phyloP scores from a whole-genome alignment of 2,329 filamentous ascomycete species.

The Sporothrix protearum region DNA sequence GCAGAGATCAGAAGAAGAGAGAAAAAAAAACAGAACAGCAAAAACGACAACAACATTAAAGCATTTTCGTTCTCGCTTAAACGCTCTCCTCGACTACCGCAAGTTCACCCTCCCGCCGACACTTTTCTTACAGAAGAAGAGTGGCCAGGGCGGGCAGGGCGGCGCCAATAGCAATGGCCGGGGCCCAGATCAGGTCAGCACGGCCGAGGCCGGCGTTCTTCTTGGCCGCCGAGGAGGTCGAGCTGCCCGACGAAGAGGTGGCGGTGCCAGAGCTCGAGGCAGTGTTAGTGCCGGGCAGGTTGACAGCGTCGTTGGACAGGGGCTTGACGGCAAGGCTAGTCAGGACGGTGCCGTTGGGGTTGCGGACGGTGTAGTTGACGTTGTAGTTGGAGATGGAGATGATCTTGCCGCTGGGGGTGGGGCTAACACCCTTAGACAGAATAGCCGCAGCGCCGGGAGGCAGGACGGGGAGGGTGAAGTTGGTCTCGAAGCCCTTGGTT shows the following conservation, averaged over 20 bases:
- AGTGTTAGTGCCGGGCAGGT: slow-evolving; percentile 45
- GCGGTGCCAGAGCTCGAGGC: slow-evolving; percentile 23
- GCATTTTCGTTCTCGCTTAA: not conserved
- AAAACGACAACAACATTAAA: not conserved
- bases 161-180: slow-evolving; percentile 12
- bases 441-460: slow-evolving; percentile 67
- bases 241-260: slow-evolving; percentile 1
- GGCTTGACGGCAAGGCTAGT: slow-evolving; percentile 48
- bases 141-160: slow-evolving; percentile 22
- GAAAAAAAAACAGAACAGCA: not conserved
- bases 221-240: slow-evolving; percentile 15
- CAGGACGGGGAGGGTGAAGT: slow-evolving; percentile 71
- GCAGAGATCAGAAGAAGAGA: not conserved
- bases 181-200: slow-evolving; percentile 21
- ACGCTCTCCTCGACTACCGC: not conserved
- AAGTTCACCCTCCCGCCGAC: not conserved
- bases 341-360: slow-evolving; percentile 61
- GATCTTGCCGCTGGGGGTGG: slow-evolving; percentile 62
- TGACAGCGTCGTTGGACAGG: slow-evolving; percentile 44
- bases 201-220: slow-evolving; percentile 30
- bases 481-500: slow-evolving; percentile 64
- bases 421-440: slow-evolving; percentile 71
- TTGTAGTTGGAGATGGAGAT: slow-evolving; percentile 55
- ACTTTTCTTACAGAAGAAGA: slow-evolving; percentile 17
- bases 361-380: slow-evolving; percentile 56